A percentile compares a stretch with the other conserved stretches of the same genome.
These are phyloP conservation scores for Pyrenophora teres DNA, from an alignment of 2,329 filamentous ascomycete species.

Conservation along the genomic window DNA sequence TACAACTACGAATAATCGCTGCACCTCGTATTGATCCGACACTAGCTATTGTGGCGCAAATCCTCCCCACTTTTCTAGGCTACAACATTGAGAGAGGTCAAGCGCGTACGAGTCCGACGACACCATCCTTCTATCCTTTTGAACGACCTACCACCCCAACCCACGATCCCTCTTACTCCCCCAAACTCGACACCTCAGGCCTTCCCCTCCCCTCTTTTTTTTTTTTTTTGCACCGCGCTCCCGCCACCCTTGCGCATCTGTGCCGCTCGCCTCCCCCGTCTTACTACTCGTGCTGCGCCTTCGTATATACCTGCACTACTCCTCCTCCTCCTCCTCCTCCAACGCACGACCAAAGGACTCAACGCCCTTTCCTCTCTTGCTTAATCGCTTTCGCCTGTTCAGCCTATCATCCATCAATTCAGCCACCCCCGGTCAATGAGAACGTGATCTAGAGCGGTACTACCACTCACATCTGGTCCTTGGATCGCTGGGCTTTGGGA, in stretches of 20 bases:
- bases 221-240: conserved; percentile 17
- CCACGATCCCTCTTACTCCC: conserved; percentile 20
- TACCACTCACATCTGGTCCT: conserved; percentile 31
- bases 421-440: conserved; percentile 27
- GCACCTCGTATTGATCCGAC: conserved; percentile 23
- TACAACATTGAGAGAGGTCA: too few relatives aligned
- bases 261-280: conserved; percentile 37
- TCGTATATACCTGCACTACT: conserved; percentile 36
- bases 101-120: conserved; percentile 3
- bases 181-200: conserved; percentile 36
- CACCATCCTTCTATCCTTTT: conserved; percentile 20
- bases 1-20: conserved; percentile 25
- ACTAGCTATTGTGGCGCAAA: conserved; percentile 7
- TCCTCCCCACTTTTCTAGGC: background rate
- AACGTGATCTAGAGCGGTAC: conserved; percentile 31
- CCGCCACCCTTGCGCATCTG: conserved; percentile 32
- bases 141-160: conserved; percentile 26
- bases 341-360: conserved; percentile 25
- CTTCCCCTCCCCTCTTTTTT: conserved; percentile 24
- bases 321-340: conserved; percentile 18
- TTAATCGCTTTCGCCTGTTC: conserved; percentile 10
- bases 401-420: conserved; percentile 11
- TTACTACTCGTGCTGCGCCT: conserved; percentile 41
- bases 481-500: conserved; percentile 32
- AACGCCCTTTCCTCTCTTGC: conserved; percentile 37